Percentiles rank a stretch among this genome's conserved stretches.
Conservation (phyloP, 2,329 filamentous ascomycete species). For the Phaeosphaeria sp. region DNA sequence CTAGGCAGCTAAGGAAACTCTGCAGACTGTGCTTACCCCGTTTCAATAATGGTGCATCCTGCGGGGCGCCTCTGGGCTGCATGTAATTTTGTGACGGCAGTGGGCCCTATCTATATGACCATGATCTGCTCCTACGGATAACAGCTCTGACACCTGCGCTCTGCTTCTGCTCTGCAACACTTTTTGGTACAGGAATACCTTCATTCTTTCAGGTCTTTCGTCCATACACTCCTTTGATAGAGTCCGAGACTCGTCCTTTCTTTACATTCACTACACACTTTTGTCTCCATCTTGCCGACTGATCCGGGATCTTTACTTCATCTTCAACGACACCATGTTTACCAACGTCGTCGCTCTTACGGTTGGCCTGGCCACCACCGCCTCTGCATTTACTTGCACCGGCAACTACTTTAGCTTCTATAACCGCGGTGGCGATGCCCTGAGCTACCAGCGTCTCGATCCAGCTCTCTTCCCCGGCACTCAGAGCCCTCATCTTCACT, state of each 20-base stretch:
- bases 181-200: slow-evolving; percentile 44
- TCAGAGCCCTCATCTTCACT: slow-evolving; percentile 45
- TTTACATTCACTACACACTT: not conserved
- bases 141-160: slow-evolving; percentile 10
- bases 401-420: slow-evolving; percentile 50
- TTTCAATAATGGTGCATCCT: slow-evolving; percentile 16
- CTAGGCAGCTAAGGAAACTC: slow-evolving; percentile 21
- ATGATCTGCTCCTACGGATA: slow-evolving; percentile 13
- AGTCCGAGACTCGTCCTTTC: slow-evolving; percentile 46
- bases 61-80: slow-evolving; percentile 17
- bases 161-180: slow-evolving; percentile 18
- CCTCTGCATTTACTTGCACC: slow-evolving; percentile 41
- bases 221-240: slow-evolving; percentile 35
- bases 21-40: slow-evolving; percentile 15
- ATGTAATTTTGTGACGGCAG: slow-evolving; percentile 20
- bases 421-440: slow-evolving; percentile 40
- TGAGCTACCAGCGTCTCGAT: slow-evolving; percentile 47
- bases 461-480: slow-evolving; percentile 43
- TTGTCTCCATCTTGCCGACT: slow-evolving; percentile 2
- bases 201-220: slow-evolving; percentile 29
- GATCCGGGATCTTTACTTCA: slow-evolving; percentile 11
- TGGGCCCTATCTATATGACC: slow-evolving; percentile 26
- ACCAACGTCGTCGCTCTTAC: slow-evolving; percentile 34
- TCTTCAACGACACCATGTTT: slow-evolving; percentile 33
- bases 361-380: slow-evolving; percentile 39